A percentile compares a stretch with the other conserved stretches of the same genome.
These are phyloP conservation scores for Sporothrix pseudoabietina DNA, from an alignment of 2,329 filamentous ascomycete species.

Conservation along the genomic window DNA sequence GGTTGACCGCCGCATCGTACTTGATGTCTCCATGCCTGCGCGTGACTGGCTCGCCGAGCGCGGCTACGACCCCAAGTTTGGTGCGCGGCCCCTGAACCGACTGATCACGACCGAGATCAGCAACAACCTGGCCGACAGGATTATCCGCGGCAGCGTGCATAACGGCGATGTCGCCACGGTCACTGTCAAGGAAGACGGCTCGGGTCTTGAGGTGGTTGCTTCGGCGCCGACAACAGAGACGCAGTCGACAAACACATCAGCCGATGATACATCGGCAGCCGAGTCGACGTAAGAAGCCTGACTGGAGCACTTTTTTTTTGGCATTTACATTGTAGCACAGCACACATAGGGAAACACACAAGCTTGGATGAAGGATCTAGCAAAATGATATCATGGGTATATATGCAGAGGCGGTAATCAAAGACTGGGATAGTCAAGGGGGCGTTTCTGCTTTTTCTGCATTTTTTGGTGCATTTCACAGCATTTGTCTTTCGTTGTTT, in stretches of 20 bases:
- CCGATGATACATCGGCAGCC: neutral
- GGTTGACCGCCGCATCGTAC: conserved; percentile 78
- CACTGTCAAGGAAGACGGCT: conserved; percentile 63
- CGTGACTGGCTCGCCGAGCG: conserved; percentile 85
- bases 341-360: neutral
- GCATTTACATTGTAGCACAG: neutral
- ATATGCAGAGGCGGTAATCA: neutral
- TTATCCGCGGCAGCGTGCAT: conserved; percentile 82
- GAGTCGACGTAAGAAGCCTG: neutral
- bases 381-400: conserved; percentile 5
- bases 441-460: neutral
- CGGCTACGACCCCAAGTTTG: conserved; percentile 89
- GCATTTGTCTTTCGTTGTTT: neutral
- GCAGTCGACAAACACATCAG: neutral
- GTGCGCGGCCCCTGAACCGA: conserved; percentile 86
- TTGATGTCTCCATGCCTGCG: conserved; percentile 70
- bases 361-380: neutral
- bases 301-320: neutral
- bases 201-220: conserved; percentile 55
- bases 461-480: neutral
- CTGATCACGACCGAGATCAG: conserved; percentile 88
- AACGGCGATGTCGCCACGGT: conserved; percentile 74
- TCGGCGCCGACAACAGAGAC: neutral
- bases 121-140: conserved; percentile 85
- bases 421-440: neutral